Evolutionary conservation across 2,329 filamentous ascomycete species (phyloP), one percentile per base, ranked within the genome.

Genomic region (Zasmidium angulare): DNA sequence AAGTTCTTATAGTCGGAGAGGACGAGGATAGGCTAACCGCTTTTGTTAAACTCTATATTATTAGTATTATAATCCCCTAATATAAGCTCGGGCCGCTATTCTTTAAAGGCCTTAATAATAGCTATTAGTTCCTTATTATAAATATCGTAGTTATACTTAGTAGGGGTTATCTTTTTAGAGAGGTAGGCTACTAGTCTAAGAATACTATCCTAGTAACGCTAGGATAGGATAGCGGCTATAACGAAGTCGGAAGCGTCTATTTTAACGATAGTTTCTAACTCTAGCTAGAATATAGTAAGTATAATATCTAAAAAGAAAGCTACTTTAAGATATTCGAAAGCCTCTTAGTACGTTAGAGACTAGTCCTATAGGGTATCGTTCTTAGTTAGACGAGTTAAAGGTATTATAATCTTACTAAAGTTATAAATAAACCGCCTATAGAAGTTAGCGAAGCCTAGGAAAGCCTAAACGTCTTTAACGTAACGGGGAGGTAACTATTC

Each of bases 111-210:
- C n/a, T n/a, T n/a, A n/a, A n/a, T n/a, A n/a, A n/a, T n/a, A n/a
- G n/a, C n/a, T n/a, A n/a, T n/a, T n/a, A n/a, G n/a, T n/a, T n/a
- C n/a, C n/a, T n/a, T n/a, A n/a, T n/a, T n/a, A n/a, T n/a, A n/a
- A n/a, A n/a, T n/a, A n/a, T n/a, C n/a, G n/a, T n/a, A n/a, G n/a
- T n/a, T n/a, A n/a, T n/a, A n/a, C n/a, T n/a, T n/a, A 2, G 72
- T 70, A 9, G 76, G 50, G 1, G n/a, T 54, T 2, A 69, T 54
- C 46, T 71, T 73, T 40, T 58, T 61, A 3, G 60, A 71, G 20
- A 58, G 65, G 60, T 62, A 73, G 2, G 64, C 65, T 0, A 71
- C 55, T n/a, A 55, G 68, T 17, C 56, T 19, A 1, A 48, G 29
- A 14, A 46, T 6, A 11, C 20, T 20, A 2, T 53, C 17, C 1